These are phyloP conservation scores for Phytophthora capsici DNA, from an alignment of 352 stramenopile genomes.

Conservation along the genomic window DNA sequence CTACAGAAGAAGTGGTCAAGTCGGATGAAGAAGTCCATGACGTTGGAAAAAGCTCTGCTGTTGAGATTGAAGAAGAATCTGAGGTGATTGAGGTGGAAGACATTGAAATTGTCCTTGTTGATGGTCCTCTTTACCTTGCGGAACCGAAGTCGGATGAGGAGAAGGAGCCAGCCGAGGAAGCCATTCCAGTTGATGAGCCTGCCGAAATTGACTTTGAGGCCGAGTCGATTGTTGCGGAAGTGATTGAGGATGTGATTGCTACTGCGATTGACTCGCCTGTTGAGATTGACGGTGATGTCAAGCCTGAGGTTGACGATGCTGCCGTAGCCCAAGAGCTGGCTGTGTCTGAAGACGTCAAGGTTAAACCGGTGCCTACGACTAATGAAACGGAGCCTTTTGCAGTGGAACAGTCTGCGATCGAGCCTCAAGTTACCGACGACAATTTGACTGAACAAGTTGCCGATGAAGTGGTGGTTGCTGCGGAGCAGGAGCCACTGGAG, in stretches of 20 bases:
- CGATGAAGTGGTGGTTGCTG: neutral
- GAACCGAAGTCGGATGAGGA: slow-evolving; percentile 6
- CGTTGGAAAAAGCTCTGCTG: neutral
- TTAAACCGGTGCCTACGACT: neutral
- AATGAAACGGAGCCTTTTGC: neutral
- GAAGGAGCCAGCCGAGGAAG: neutral
- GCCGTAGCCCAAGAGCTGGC: too few species aligned
- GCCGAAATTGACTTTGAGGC: neutral
- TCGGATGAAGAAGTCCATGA: neutral
- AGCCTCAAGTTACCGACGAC: neutral
- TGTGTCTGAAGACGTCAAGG: neutral
- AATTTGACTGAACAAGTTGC: neutral
- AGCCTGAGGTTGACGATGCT: neutral
- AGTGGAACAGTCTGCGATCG: neutral
- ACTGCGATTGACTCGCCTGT: neutral
- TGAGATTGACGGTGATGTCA: too few species aligned
- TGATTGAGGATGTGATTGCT: neutral
- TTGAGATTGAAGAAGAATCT: neutral
- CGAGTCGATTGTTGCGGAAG: slow-evolving; percentile 3
- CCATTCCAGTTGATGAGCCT: neutral
- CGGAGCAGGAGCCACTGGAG: too few species aligned
- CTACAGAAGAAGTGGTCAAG: neutral
- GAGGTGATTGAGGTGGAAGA: neutral
- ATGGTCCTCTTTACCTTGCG: neutral
- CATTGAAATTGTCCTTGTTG: neutral